Base-by-base conservation (phyloP, 306 rosid species). In the Vigna mungo region DNA sequence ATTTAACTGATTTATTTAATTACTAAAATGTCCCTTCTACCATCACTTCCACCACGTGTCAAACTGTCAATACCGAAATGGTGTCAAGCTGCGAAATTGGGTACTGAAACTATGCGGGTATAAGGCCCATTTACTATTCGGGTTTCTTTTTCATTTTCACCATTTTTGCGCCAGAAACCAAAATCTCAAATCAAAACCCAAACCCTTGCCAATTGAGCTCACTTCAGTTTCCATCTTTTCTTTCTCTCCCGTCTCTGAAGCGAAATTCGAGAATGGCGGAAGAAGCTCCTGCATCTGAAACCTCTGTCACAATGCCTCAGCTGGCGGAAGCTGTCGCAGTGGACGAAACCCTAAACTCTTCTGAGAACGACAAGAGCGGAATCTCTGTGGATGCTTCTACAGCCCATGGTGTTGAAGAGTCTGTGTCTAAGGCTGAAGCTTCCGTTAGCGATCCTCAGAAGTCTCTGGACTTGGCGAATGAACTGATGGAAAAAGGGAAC, bases 401-500 rank as follows among this genome's bases (percentile, higher is more conserved):
- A 56, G 71, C 82, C 30, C 72, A 47, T 18, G 86, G 74, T 36
- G 87, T 82, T 21, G 58, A 81, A 1, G 92, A 87, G 81, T 85
- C 87, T 15, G 76, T 88, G n/a, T 81, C 85, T 61, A 85, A 89
- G 77, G 74, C 86, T 3, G 90, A 54, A 27, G 72, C 81, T 39
- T 82, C 93, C 21, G 83, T 76, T 18, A 82, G 76, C 17, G 89
- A 81, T 58, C 84, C 46, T 10, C 87, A 78, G 81, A 84, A 83
- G 71, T 76, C 97, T 6, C 76, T 90, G 74, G 93, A 87, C 60
- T 54, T 61, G 47, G 83, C 92, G 32, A 88, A 82, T 25, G 93
- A 92, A 80, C 51, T 95, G 82, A 85, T 85, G 90, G 92, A 85
- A 51, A 88, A 84, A 52, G 99, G 97, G 7, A 78, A 83, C 77